Evolutionary conservation across 192 early-diverging fungal genomes (phyloP).

Genomic region (Umbelopsis sp.): DNA sequence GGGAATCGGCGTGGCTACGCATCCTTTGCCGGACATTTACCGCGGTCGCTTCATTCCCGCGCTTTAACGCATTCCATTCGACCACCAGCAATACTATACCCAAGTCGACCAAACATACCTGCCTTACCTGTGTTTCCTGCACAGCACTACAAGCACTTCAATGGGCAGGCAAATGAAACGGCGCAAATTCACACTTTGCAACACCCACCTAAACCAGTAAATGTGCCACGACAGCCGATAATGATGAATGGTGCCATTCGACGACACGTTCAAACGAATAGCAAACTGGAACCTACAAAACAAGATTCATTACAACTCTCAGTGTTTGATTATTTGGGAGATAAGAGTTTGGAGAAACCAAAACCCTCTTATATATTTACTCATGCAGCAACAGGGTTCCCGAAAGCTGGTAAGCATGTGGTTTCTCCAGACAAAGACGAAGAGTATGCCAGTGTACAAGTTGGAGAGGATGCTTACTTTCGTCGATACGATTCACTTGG

Average conservation of each 20-base stretch:
- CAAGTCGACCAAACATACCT: neutral
- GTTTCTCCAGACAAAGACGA: slow-evolving; percentile 37
- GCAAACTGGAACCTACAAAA: neutral
- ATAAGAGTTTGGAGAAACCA: slow-evolving; percentile 27
- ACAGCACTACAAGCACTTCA: slow-evolving; percentile 17
- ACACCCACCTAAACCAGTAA: neutral
- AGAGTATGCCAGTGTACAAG: slow-evolving; percentile 63
- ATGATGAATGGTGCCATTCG: neutral
- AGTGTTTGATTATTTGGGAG: slow-evolving; percentile 34
- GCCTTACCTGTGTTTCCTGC: slow-evolving; percentile 5
- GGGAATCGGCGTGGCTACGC: neutral
- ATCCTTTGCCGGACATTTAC: neutral
- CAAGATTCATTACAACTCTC: neutral
- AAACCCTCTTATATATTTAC: slow-evolving; percentile 44
- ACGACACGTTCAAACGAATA: neutral
- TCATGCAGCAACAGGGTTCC: slow-evolving; percentile 54
- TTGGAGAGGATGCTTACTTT: slow-evolving; percentile 96
- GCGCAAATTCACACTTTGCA: neutral
- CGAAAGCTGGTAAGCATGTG: slow-evolving; percentile 38
- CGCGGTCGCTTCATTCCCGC: slow-evolving; percentile 5
- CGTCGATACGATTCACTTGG: slow-evolving; percentile 82
- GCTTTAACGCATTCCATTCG: neutral
- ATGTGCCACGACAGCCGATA: slow-evolving; percentile 15
- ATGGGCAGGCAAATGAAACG: slow-evolving; percentile 6
- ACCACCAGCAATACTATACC: slow-evolving; percentile 6